Evolutionary conservation across 495 filamentous ascomycete species (phyloP), one percentile per base, ranked within the genome.

Genomic region (Pyrenopolyporus hunteri): DNA sequence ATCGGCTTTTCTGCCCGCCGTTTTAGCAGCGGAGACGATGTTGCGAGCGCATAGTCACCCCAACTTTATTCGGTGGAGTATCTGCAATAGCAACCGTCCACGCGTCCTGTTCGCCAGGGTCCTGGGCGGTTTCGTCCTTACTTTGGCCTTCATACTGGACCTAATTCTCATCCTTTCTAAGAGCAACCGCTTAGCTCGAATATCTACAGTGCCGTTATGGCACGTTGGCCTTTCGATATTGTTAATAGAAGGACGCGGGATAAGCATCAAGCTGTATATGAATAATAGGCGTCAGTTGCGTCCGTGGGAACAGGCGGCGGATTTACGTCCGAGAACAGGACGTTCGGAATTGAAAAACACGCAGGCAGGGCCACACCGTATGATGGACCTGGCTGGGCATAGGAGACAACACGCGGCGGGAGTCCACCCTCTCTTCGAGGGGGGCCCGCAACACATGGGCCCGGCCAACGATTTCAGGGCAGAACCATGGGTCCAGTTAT

Each of bases 21-120:
- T 81, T 37, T 71, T 76, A 3, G 78, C 77, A 0, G 80, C 87
- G 26, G 87, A 90, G 61, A 81, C 81, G 64, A 66, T 76, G 8
- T 78, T 89, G 10, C 81, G 85, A 35, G 77, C 75, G 58, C 83
- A 87, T 66, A 78, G 85, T 3, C 85, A 88, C 51, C 85, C 86
- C 20, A 88, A 88, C 67, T 88, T 88, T 73, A 80, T 90, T 40
- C 78, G 82, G 14, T 89, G 85, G 85, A 80, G 82, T 17, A 83
- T 83, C 49, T 82, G 79, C 68, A 90, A 90, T 73, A 83, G 80
- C 49, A 89, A 87, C 68, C 71, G 68, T 2, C 73, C 85, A 5
- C 80, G 85, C 8, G 75, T 87, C 3, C 45, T 80, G 44, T 89
- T 88, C 59, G 82, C 85, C 14, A 78, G 81, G 35, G 73, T 73